Evolutionary conservation across 1,139 yeast genomes (phyloP).

Genomic region (Nakaseomyces bracarensis): DNA sequence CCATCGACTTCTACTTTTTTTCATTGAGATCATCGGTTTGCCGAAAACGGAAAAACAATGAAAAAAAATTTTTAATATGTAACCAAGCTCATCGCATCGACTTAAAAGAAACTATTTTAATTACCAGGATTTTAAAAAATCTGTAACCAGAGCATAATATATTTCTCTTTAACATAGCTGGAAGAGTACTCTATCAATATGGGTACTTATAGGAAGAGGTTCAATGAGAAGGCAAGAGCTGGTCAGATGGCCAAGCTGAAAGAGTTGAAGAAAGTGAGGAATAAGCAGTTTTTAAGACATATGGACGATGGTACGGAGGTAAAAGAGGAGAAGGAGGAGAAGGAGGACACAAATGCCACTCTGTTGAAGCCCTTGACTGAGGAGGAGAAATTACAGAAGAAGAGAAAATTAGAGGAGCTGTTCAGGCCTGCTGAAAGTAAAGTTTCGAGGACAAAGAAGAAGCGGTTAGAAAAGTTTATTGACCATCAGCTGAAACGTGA

Average conservation of each 20-base stretch:
- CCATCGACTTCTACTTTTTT: too few relatives aligned
- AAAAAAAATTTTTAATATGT: too few relatives aligned
- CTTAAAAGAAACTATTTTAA: too few relatives aligned
- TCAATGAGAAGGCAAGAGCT: constrained; percentile 77
- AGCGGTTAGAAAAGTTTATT: constrained; percentile 66
- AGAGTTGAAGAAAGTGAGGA: constrained; percentile 57
- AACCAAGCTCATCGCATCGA: too few relatives aligned
- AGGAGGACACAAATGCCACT: constrained; percentile 51
- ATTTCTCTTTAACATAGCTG: too few relatives aligned
- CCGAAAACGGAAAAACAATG: too few relatives aligned
- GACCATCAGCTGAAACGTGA: constrained; percentile 87
- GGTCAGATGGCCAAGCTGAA: constrained; percentile 81
- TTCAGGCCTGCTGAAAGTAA: constrained; percentile 51
- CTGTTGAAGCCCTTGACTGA: constrained; percentile 42
- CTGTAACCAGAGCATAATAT: too few relatives aligned
- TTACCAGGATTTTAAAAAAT: too few relatives aligned
- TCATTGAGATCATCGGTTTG: too few relatives aligned
- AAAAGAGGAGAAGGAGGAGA: constrained; percentile 22
- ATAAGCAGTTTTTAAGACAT: constrained; percentile 53
- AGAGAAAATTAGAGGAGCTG: constrained; percentile 52
- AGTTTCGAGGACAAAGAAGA: constrained; percentile 63
- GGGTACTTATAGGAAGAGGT: constrained; percentile 77
- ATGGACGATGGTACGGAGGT: constrained; percentile 34
- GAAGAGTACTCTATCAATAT: too few relatives aligned
- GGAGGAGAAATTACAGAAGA: constrained; percentile 55